These are phyloP conservation scores for Anaeramoeba flamelloides DNA, from an alignment of 78 protist species.

Conservation along the genomic window DNA sequence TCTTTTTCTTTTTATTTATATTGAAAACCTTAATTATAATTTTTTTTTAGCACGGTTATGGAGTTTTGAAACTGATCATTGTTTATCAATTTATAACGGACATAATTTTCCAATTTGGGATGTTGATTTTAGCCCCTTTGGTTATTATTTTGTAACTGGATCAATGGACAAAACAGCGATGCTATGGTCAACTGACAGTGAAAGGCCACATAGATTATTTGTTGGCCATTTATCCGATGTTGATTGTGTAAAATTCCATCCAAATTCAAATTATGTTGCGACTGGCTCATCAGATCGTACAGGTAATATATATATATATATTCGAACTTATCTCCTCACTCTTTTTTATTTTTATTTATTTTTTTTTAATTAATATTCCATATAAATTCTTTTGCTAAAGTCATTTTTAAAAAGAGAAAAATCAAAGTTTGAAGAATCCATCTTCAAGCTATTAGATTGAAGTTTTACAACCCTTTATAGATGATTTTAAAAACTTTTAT, in stretches of 20 bases:
- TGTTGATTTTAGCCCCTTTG: constrained; percentile 49
- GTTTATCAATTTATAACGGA: constrained; percentile 59
- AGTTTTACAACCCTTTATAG: too few relatives aligned
- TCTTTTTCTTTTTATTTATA: constrained; percentile 38
- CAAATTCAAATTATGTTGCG: constrained; percentile 60
- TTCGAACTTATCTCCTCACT: too few relatives aligned
- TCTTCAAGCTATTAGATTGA: too few relatives aligned
- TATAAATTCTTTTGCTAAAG: too few relatives aligned
- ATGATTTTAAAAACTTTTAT: too few relatives aligned
- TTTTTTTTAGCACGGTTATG: constrained; percentile 41
- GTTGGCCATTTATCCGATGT: constrained; percentile 70
- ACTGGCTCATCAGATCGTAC: constrained; percentile 63
- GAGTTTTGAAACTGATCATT: constrained; percentile 38
- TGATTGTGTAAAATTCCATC: constrained; percentile 65
- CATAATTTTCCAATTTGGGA: constrained; percentile 78
- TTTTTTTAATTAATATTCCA: too few relatives aligned
- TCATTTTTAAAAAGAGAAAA: too few relatives aligned
- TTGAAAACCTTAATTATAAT: constrained; percentile 24
- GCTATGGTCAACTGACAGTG: constrained; percentile 58
- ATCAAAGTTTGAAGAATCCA: too few relatives aligned
- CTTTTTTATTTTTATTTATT: too few relatives aligned
- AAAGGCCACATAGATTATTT: constrained; percentile 52
- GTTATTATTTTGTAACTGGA: constrained; percentile 68
- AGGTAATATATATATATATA: too few relatives aligned
- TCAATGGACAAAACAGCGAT: constrained; percentile 70